A percentile compares a stretch with the other conserved stretches of the same genome.
These are phyloP conservation scores for Fraxinus velutina DNA, from an alignment of 305 asterid genomes.

Conservation along the genomic window DNA sequence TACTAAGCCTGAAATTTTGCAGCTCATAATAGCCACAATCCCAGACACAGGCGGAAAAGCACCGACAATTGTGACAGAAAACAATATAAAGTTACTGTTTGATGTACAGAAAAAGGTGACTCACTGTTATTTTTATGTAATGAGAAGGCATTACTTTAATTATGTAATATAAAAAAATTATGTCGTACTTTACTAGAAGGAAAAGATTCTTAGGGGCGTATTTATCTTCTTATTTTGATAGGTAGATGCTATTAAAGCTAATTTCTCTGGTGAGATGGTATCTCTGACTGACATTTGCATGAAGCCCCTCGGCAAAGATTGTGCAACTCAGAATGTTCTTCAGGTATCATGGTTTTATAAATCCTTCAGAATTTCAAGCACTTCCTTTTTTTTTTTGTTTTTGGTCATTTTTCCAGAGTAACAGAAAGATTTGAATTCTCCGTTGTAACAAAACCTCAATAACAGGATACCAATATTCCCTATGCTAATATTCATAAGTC, in stretches of 20 bases:
- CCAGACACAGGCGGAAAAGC: conserved; percentile 67
- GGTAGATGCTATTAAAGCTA: conserved; percentile 92
- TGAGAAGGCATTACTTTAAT: background rate
- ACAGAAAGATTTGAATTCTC: background rate
- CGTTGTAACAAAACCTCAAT: background rate
- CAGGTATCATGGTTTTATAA: conserved; percentile 52
- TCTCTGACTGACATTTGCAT: conserved; percentile 90
- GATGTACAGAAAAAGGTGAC: conserved; percentile 86
- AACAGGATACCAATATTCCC: background rate
- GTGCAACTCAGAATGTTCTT: conserved; percentile 97
- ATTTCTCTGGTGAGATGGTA: conserved; percentile 76
- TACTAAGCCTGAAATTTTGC: conserved; percentile 35
- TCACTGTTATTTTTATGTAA: conserved; percentile 9
- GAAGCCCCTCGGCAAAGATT: conserved; percentile 97
- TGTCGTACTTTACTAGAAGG: background rate
- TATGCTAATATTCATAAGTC: background rate
- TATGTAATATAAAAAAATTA: background rate
- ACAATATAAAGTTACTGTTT: conserved; percentile 80
- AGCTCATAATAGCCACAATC: conserved; percentile 86
- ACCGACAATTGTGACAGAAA: conserved; percentile 79
- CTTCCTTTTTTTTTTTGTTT: background rate
- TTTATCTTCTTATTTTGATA: conserved; percentile 33
- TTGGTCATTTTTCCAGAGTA: background rate
- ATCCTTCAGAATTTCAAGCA: background rate
- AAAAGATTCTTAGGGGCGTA: conserved; percentile 9